A percentile compares a stretch with the other conserved stretches of the same genome.
These are phyloP conservation scores for Ustilago hordei DNA, from an alignment of 1,284 basidiomycete species.

Conservation along the genomic window DNA sequence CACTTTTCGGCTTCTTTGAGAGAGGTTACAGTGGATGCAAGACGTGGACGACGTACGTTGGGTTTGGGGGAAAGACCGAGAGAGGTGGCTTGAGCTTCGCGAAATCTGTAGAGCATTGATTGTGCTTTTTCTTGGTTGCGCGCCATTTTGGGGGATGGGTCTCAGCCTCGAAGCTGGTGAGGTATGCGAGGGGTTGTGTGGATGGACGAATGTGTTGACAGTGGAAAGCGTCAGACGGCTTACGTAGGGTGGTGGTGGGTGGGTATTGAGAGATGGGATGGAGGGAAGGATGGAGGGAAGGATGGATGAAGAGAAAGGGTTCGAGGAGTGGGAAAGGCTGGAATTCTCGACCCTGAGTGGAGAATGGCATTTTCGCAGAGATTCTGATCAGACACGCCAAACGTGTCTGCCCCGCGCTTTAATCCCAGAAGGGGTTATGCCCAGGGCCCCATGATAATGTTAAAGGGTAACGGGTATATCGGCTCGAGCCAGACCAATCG, in stretches of 20 bases:
- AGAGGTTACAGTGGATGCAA: slow-evolving; percentile 90
- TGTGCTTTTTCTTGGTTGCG: slow-evolving; percentile 69
- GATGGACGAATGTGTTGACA: too few relatives aligned
- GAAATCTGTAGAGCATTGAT: slow-evolving; percentile 98
- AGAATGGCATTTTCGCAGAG: background rate
- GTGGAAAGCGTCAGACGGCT: too few relatives aligned
- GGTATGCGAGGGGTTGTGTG: too few relatives aligned
- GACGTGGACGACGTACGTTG: slow-evolving; percentile 84
- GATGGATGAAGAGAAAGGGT: background rate
- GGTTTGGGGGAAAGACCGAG: slow-evolving; percentile 82
- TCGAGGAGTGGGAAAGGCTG: background rate
- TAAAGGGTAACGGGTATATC: too few relatives aligned
- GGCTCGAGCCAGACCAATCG: too few relatives aligned
- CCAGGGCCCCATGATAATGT: too few relatives aligned
- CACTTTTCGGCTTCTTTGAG: slow-evolving; percentile 93
- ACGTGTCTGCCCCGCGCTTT: too few relatives aligned
- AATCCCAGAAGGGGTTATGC: too few relatives aligned
- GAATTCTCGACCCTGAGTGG: slow-evolving; percentile 1
- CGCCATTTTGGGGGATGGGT: slow-evolving; percentile 51
- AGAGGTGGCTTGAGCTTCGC: slow-evolving; percentile 94
- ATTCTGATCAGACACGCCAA: background rate
- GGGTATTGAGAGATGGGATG: background rate
- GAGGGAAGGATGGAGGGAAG: background rate
- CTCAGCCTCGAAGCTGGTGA: slow-evolving; percentile 1
- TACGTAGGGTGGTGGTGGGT: background rate